Conservation (phyloP, 2,329 filamentous ascomycete species). For the Lachnellula hyalina region DNA sequence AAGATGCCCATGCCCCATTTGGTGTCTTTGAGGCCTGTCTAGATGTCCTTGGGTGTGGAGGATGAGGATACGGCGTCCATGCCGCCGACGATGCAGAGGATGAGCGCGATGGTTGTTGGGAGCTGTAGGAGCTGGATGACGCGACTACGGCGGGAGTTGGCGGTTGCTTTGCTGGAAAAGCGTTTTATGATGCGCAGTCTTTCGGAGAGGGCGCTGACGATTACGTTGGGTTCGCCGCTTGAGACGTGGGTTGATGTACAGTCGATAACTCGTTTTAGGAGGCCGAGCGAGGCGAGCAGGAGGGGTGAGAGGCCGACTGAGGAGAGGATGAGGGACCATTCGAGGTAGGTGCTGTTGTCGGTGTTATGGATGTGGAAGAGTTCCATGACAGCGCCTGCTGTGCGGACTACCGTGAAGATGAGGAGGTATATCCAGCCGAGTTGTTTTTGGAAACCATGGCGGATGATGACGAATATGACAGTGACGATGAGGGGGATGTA, state of each 20-base stretch:
- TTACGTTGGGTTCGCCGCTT: slow-evolving; percentile 1
- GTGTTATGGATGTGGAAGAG: slow-evolving; percentile 25
- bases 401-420: slow-evolving; percentile 30
- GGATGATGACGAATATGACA: slow-evolving; percentile 18
- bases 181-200: slow-evolving; percentile 15
- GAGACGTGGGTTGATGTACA: slow-evolving; percentile 15
- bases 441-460: slow-evolving; percentile 26
- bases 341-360: slow-evolving; percentile 25
- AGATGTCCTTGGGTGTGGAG: slow-evolving; percentile 13
- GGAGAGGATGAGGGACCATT: slow-evolving; percentile 28
- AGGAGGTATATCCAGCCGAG: slow-evolving; percentile 34
- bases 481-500: slow-evolving; percentile 24
- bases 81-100: slow-evolving; percentile 30
- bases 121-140: slow-evolving; percentile 26
- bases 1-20: slow-evolving; percentile 29
- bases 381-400: slow-evolving; percentile 29
- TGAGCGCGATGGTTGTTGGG: slow-evolving; percentile 25
- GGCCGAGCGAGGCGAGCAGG: slow-evolving; percentile 23
- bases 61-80: slow-evolving; percentile 13
- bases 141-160: slow-evolving; percentile 24
- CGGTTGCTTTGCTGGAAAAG: slow-evolving; percentile 15
- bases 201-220: neutral
- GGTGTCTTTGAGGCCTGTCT: slow-evolving; percentile 17
- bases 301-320: slow-evolving; percentile 27
- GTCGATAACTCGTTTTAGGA: slow-evolving; percentile 23